Base-by-base conservation (phyloP, 148 eudicot genomes). In the Nyssa sinensis region DNA sequence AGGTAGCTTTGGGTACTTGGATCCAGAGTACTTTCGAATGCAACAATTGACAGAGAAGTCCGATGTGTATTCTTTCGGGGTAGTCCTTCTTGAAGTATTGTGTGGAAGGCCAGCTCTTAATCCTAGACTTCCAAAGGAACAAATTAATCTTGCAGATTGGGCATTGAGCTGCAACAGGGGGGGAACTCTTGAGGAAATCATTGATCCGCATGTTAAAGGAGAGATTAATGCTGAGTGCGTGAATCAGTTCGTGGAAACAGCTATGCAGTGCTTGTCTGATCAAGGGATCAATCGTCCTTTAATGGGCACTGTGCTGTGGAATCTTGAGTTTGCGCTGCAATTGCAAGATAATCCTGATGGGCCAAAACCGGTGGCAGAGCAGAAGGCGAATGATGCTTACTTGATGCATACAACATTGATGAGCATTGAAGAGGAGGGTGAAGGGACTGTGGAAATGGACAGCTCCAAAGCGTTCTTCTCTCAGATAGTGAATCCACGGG, bases 71-170 rank as follows among this genome's bases (percentile, higher is more conserved):
- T 75, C 83, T 19, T 76, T 75, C 16, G 85, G 85, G 7, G 81
- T 82, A 5, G 81, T 82, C 62, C 81, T 82, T 28, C 75, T 82
- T 23, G 85, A 82, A 62, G 83, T 79, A 19, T 70, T 83, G 35
- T 79, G 80, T 66, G 83, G 79, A 16, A 79, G 86, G 76, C 76
- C 81, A 1, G 81, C 78, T 7, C 65, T 83, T 16, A 62, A 61
- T 66, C 53, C 78, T 32, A 68, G 24, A 13, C 71, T 81, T 47
- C 77, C 80, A 9, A 69, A 77, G 30, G 80, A 81, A 31, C 72
- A 81, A 74, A 70, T 77, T 33, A 77, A 75, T 60, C 69, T 81
- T 55, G 84, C 84, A 3, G 84, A 81, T 69, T 81, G 84, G 84
- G 84, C 78, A 37, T 11, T 64, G 5, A 13, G 3, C 3, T 67